Base-by-base conservation (phyloP, 2,329 filamentous ascomycete species). In the Claviceps sp. region DNA sequence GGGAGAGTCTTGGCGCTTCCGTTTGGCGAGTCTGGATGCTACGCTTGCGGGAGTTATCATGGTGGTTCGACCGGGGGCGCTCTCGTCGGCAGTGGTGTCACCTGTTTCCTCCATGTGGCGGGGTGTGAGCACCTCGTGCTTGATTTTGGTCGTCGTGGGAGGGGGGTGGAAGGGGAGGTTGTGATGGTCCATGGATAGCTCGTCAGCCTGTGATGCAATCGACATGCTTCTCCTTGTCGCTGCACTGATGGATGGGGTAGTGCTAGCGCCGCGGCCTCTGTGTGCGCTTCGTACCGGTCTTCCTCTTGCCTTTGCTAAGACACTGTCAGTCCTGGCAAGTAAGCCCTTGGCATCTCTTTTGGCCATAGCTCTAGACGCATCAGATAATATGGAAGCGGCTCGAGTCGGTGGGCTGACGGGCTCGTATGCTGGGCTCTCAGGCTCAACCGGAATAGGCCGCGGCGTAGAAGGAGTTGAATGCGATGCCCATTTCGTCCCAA, bases 401-500 rank as follows among this genome's bases (percentile, higher is more conserved):
- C 64, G 65, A 44, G 67, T 62, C 1, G 77, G 69, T 2, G 80
- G 81, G 56, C 80, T 84, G 4, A 82, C 67, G 0, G 78, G 78
- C 57, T 84, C 81, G 53, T 70, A 74, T 3, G 73, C 71, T 2
- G 81, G 81, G 53, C 77, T 78, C 38, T 71, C 69, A 16, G 70
- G 63, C 47, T 73, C 71, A 17, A 54, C 58, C 26, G 58, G 54
- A 11, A 64, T 56, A 10, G 66, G 68, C 17, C 65, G 62, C 2
- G 81, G 81, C 1, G 81, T 84, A 4, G 78, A 78, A 4, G 78
- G 76, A 1, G 78, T 80, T 6, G 77, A 73, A 5, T 70, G 72
- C 16, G 75, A 68, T 2, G 71, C 76, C 80, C 81, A 84, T 59
- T 75, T 77, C 0, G 81, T 84, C 45, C 77, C 78, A 53, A 70